Base-by-base conservation (phyloP, 1,284 basidiomycete species). In the Rhizoctonia solani region DNA sequence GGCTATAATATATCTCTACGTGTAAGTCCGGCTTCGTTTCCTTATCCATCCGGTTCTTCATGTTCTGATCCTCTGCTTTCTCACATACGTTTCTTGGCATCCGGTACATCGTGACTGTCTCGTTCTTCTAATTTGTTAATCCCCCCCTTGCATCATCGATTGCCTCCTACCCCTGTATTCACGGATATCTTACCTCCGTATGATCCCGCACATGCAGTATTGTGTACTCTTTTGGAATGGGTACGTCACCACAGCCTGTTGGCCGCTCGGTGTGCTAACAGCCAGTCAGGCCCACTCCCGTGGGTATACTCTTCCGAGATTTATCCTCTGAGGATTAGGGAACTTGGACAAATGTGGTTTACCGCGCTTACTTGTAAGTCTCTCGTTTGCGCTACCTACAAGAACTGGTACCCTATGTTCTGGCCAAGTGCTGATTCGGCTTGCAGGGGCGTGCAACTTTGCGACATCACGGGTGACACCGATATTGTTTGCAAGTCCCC, bases 261-360 rank as follows among this genome's bases (percentile, higher is more conserved):
- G 9, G 37, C 9, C 16, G 37, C 37, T 39, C 9, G 8, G 8
- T 39, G 37, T 16, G 16, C 16, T 39, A 6, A 61, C 25, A 21
- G 27, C 5, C 19, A 27, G 11, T 16, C 27, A 69, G 68, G 68
- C 25, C 69, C 69, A 8, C 23, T 69, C 11, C 69, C 69, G 39
- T 69, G 69, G 69, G 56, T 69, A 13, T 69, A 69, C 50, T 56
- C 66, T n/a, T 65, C 58, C 25, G 69, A 69, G 52, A 59, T 69
- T 37, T 69, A 68, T 46, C 69, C 69, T 1, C 37, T 59, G 4
- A 46, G 67, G 37, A 29, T 69, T 25, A 27, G 69, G 14, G 69
- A 69, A n/a, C 29, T 67, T 3, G 69, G 69, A 3, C 69, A 69
- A 29, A 58, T 69, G 54, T 52, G 67, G 54, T 69, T 69, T 52